phyloP scores from a whole-genome alignment of 2,329 filamentous ascomycete species.

The Fusarium sp. region DNA sequence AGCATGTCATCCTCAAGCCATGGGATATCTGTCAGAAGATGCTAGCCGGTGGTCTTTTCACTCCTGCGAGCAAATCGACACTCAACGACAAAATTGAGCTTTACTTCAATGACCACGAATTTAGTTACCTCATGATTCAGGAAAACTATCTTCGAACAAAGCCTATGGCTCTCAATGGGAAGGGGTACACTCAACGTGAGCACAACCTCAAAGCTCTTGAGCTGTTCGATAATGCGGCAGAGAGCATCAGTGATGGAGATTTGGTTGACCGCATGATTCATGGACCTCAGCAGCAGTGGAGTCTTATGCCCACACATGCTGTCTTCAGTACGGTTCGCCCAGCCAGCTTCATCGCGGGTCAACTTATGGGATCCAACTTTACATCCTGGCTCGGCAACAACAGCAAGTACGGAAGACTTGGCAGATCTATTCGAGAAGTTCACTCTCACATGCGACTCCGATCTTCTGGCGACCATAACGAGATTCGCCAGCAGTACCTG shows the following conservation, averaged over 20 bases:
- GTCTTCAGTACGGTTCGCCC: conserved; percentile 95
- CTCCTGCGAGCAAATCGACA: conserved; percentile 82
- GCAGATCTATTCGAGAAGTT: conserved; percentile 88
- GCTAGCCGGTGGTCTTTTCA: conserved; percentile 86
- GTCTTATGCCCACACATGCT: conserved; percentile 95
- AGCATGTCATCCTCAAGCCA: conserved; percentile 94
- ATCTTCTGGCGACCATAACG: conserved; percentile 89
- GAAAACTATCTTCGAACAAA: conserved; percentile 94
- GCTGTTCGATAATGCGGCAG: conserved; percentile 85
- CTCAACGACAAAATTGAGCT: conserved; percentile 98
- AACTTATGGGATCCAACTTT: conserved; percentile 79
- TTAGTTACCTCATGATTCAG: conserved; percentile 96
- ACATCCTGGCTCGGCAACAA: conserved; percentile 96
- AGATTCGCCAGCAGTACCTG: conserved; percentile 93
- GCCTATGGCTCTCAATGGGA: conserved; percentile 71
- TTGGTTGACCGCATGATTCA: conserved; percentile 98
- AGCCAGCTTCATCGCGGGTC: conserved; percentile 86
- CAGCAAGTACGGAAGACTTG: conserved; percentile 83
- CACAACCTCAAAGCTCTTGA: conserved; percentile 85
- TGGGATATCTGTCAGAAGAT: conserved; percentile 99
- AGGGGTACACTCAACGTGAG: conserved; percentile 70
- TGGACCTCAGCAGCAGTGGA: conserved; percentile 97
- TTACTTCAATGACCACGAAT: conserved; percentile 99
- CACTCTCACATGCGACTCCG: conserved; percentile 96
- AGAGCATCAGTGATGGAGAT: conserved; percentile 97